These are phyloP conservation scores for Daldinia eschscholtzii DNA, from an alignment of 2,329 filamentous ascomycete genomes.

Conservation along the genomic window DNA sequence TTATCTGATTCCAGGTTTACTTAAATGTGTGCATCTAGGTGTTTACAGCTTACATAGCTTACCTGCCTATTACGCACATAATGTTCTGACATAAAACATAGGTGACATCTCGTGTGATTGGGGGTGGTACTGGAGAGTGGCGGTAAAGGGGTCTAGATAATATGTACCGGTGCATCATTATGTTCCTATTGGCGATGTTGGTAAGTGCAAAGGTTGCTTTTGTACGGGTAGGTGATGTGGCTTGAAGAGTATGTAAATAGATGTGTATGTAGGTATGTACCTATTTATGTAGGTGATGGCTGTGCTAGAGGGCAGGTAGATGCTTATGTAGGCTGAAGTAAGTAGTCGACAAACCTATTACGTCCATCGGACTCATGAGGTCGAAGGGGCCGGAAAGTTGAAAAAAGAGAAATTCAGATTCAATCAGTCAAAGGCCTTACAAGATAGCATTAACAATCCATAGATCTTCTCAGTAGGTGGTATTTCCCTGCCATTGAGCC, in stretches of 20 bases:
- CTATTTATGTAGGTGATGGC: not conserved
- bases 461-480: not conserved
- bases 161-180: not conserved
- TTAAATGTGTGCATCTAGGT: no score
- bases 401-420: no score
- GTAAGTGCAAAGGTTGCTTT: not conserved
- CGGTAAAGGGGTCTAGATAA: not conserved
- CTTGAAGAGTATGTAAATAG: not conserved
- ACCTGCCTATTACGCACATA: slow-evolving; percentile 6
- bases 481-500: not conserved
- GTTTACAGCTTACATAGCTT: not conserved
- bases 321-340: not conserved
- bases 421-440: no score
- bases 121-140: not conserved
- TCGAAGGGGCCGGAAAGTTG: not conserved
- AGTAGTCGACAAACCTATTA: not conserved
- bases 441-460: not conserved
- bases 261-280: not conserved
- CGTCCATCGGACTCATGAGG: not conserved
- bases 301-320: not conserved
- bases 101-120: not conserved
- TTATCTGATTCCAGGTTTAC: no score
- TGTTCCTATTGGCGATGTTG: not conserved
- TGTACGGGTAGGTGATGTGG: not conserved
- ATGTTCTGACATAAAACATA: slow-evolving; percentile 4